A percentile compares a stretch with the other conserved stretches of the same genome.
Evolutionary conservation across 2,329 filamentous ascomycete species (phyloP).

Genomic region (Immersiporthe knoxdaviesiana): DNA sequence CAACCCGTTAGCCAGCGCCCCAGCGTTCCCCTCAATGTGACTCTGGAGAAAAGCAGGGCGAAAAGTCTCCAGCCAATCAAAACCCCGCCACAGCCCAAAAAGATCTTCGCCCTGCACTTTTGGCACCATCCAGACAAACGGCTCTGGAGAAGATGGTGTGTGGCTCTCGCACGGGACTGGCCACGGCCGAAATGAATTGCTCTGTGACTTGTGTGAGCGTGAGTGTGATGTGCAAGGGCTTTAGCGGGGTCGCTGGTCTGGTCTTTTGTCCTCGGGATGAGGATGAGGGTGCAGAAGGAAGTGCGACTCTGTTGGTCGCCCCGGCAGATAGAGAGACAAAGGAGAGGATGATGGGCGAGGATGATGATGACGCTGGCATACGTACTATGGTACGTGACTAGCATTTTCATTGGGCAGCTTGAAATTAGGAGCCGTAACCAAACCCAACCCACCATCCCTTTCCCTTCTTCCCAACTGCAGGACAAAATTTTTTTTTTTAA

Average conservation of each 20-base stretch:
- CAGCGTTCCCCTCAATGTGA: slow-evolving; percentile 1
- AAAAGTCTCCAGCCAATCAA: slow-evolving; percentile 8
- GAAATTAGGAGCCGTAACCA: background rate
- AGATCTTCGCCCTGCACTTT: background rate
- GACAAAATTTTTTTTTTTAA: background rate
- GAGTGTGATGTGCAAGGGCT: background rate
- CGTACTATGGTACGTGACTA: background rate
- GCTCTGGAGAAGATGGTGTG: slow-evolving; percentile 1
- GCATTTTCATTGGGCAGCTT: background rate
- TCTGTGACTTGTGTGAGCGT: background rate
- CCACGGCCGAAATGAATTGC: background rate
- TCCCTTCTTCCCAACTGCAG: background rate
- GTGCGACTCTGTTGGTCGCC: background rate
- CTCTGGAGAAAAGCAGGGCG: slow-evolving; percentile 13
- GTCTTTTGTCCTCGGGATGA: background rate
- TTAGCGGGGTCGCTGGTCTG: too few relatives aligned
- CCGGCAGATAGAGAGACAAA: background rate
- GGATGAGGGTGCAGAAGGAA: background rate
- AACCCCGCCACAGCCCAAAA: background rate
- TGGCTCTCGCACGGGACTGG: background rate
- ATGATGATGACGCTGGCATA: background rate
- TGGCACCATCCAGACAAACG: background rate
- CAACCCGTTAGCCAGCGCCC: background rate
- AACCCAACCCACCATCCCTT: too few relatives aligned
- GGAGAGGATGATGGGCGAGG: background rate